Conservation (phyloP, 75 land plant genomes). For the Cupressus sempervirens region DNA sequence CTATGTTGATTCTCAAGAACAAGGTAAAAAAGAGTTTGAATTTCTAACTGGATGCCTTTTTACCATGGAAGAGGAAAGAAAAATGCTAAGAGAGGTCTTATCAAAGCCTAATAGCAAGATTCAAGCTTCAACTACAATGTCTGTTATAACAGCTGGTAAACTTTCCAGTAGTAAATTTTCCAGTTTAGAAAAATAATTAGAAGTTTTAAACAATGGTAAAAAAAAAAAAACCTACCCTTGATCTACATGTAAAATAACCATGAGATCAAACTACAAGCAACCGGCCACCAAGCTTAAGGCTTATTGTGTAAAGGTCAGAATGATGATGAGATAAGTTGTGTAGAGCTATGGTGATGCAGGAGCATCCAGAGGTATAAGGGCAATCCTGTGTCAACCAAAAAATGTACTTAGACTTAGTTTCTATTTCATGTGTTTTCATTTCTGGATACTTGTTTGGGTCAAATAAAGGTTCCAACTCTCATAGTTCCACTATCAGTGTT, state of each 20-base stretch:
- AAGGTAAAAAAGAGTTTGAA: slow-evolving; percentile 52
- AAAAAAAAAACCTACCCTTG: slow-evolving; percentile 15
- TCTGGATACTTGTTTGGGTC: no score
- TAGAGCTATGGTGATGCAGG: slow-evolving; percentile 73
- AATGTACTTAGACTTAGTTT: no score
- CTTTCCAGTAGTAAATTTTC: no score
- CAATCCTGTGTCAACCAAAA: no score
- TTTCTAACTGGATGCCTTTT: slow-evolving; percentile 58
- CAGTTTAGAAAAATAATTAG: slow-evolving; percentile 45
- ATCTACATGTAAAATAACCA: slow-evolving; percentile 20
- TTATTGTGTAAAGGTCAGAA: slow-evolving; percentile 77
- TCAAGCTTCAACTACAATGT: slow-evolving; percentile 63
- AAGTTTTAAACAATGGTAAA: slow-evolving; percentile 22
- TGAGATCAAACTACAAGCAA: slow-evolving; percentile 32
- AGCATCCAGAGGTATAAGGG: no score
- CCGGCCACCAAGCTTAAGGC: slow-evolving; percentile 52
- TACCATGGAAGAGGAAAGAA: slow-evolving; percentile 87
- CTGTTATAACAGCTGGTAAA: slow-evolving; percentile 72
- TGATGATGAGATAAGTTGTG: slow-evolving; percentile 56
- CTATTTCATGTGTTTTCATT: no score
- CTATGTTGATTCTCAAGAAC: slow-evolving; percentile 34
- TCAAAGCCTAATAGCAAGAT: slow-evolving; percentile 74
- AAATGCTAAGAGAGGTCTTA: slow-evolving; percentile 84
- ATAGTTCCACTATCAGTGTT: no score
- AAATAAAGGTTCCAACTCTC: no score